A percentile compares a stretch with the other conserved stretches of the same genome.
Evolutionary conservation across 2,329 filamentous ascomycete species (phyloP).

Genomic region (Tolypocladium capitatum): DNA sequence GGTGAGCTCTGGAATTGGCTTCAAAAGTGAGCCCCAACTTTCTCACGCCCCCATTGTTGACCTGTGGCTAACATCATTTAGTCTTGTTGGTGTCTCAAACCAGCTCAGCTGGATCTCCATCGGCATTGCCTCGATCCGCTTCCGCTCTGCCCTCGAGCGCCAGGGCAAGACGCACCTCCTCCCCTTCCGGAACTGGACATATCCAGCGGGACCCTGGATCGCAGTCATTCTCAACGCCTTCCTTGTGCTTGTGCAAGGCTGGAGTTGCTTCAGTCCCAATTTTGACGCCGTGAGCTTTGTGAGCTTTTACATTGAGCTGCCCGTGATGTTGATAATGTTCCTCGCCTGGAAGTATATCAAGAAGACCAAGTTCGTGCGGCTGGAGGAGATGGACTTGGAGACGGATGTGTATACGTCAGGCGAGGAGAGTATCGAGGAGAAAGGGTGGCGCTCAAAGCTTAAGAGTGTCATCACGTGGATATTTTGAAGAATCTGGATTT

Average conservation of each 20-base stretch:
- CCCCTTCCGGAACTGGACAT: slow-evolving; percentile 55
- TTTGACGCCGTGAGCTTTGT: slow-evolving; percentile 49
- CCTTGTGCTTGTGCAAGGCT: slow-evolving; percentile 51
- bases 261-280: slow-evolving; percentile 44
- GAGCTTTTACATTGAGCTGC: slow-evolving; percentile 49
- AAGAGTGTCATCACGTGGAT: slow-evolving; percentile 19
- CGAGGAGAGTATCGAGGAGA: slow-evolving; percentile 11
- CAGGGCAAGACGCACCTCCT: slow-evolving; percentile 49
- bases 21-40: slow-evolving; percentile 35
- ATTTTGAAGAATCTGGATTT: slow-evolving; percentile 10
- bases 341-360: slow-evolving; percentile 59
- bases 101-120: slow-evolving; percentile 55
- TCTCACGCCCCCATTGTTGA: neutral
- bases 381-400: slow-evolving; percentile 49
- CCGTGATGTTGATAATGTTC: slow-evolving; percentile 49
- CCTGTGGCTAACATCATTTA: slow-evolving; percentile 9
- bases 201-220: slow-evolving; percentile 46
- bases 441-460: slow-evolving; percentile 33
- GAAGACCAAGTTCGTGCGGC: slow-evolving; percentile 41
- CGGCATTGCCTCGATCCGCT: slow-evolving; percentile 50
- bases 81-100: slow-evolving; percentile 53
- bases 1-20: slow-evolving; percentile 54
- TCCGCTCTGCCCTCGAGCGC: slow-evolving; percentile 40
- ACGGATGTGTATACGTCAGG: slow-evolving; percentile 44
- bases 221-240: slow-evolving; percentile 44